Conservation (phyloP, 352 stramenopile genomes). For the Phytophthora brassicae region DNA sequence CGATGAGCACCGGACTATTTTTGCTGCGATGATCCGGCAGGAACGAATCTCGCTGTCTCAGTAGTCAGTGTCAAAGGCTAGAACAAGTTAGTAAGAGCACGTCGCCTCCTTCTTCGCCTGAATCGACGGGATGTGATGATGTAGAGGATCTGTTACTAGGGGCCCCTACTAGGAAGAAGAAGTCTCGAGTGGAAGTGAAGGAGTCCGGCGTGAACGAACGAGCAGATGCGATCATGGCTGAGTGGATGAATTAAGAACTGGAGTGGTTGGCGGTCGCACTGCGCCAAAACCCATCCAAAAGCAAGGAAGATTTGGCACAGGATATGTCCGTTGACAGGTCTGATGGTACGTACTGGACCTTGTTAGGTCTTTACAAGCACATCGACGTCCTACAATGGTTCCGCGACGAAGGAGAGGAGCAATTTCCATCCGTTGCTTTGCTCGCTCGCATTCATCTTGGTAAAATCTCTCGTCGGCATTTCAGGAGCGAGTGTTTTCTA, state of each 20-base stretch:
- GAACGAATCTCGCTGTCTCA: neutral
- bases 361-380: slow-evolving; percentile 8
- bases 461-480: slow-evolving; percentile 1
- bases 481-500: slow-evolving; percentile 13
- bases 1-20: neutral
- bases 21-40: neutral
- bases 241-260: neutral
- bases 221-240: slow-evolving; percentile 7
- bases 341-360: neutral
- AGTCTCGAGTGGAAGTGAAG: slow-evolving; percentile 1
- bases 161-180: neutral
- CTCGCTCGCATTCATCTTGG: neutral
- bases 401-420: neutral
- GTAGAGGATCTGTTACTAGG: slow-evolving; percentile 5
- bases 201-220: slow-evolving; percentile 2
- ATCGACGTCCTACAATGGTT: slow-evolving; percentile 10
- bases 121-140: slow-evolving; percentile 7
- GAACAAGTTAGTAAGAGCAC: neutral
- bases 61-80: neutral
- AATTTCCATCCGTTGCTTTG: slow-evolving; percentile 1
- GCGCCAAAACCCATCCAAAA: neutral
- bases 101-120: neutral
- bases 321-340: neutral
- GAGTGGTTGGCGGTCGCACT: neutral
- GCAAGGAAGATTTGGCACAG: neutral